phyloP scores from a whole-genome alignment of 148 eudicot species.

The Pouteria glomerata region DNA sequence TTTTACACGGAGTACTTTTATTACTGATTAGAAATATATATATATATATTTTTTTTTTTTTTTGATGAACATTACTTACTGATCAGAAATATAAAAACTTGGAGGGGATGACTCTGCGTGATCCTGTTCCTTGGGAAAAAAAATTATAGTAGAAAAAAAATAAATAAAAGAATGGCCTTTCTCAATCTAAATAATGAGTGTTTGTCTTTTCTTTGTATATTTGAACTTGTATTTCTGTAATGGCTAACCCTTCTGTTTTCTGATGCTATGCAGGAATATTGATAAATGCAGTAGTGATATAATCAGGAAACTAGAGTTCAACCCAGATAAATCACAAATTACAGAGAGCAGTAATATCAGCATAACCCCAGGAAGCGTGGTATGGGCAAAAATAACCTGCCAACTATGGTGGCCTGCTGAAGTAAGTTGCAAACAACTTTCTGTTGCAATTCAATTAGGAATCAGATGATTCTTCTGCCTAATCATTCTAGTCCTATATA shows the following conservation, averaged over 20 bases:
- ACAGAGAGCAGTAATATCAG: constrained; percentile 10
- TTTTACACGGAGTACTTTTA: not conserved
- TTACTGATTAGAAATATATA: not conserved
- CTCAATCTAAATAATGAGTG: not conserved
- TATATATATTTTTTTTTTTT: not conserved
- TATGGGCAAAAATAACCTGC: constrained; percentile 19
- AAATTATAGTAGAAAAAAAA: too few relatives aligned
- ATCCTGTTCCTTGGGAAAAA: not conserved
- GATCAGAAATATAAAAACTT: not conserved
- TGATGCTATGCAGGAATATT: constrained; percentile 13
- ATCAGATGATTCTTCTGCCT: not conserved
- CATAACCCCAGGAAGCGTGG: constrained; percentile 25
- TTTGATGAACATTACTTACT: not conserved
- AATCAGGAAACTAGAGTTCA: constrained; percentile 14
- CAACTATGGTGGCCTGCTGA: constrained; percentile 29
- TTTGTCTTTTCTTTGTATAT: not conserved
- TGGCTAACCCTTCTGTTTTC: not conserved
- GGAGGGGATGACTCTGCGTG: not conserved
- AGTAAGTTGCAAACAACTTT: constrained; percentile 17
- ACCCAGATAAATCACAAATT: constrained; percentile 21
- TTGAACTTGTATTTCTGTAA: not conserved
- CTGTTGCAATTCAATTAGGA: not conserved
- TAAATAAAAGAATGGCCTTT: not conserved
- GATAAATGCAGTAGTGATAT: constrained; percentile 7
- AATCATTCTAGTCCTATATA: not conserved